A percentile compares a stretch with the other conserved stretches of the same genome.
These are phyloP conservation scores for Pyrenochaeta sp. DNA, from an alignment of 2,329 filamentous ascomycete species.

Conservation along the genomic window DNA sequence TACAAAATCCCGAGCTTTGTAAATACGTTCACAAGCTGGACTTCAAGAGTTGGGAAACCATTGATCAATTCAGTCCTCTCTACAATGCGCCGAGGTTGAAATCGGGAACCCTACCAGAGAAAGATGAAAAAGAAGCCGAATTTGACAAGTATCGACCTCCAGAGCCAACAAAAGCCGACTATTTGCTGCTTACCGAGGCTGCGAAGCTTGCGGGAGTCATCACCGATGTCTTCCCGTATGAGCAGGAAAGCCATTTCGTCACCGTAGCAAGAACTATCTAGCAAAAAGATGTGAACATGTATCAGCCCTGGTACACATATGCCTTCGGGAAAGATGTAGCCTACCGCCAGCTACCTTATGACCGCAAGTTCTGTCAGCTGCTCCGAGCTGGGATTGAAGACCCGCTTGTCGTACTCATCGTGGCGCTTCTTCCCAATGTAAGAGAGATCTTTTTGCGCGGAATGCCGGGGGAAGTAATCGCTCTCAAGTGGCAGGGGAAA, in stretches of 20 bases:
- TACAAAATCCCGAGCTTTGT: conserved; percentile 8
- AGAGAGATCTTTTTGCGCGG: background rate
- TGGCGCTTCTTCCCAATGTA: background rate
- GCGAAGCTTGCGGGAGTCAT: conserved; percentile 17
- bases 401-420: background rate
- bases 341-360: background rate
- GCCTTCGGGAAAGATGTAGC: background rate
- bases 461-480: too few species aligned
- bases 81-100: too few species aligned
- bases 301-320: background rate
- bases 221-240: conserved; percentile 7
- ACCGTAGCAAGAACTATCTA: background rate
- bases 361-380: conserved; percentile 13
- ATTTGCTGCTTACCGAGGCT: conserved; percentile 1
- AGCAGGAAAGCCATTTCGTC: conserved; percentile 5
- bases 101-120: too few species aligned
- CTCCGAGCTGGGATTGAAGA: background rate
- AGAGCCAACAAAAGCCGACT: background rate
- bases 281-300: background rate
- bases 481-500: background rate
- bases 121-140: background rate
- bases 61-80: too few species aligned
- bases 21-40: conserved; percentile 9
- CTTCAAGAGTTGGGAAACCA: conserved; percentile 7
- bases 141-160: background rate